phyloP scores from a whole-genome alignment of 768 basidiomycete genomes.

The Boletales sp. region DNA sequence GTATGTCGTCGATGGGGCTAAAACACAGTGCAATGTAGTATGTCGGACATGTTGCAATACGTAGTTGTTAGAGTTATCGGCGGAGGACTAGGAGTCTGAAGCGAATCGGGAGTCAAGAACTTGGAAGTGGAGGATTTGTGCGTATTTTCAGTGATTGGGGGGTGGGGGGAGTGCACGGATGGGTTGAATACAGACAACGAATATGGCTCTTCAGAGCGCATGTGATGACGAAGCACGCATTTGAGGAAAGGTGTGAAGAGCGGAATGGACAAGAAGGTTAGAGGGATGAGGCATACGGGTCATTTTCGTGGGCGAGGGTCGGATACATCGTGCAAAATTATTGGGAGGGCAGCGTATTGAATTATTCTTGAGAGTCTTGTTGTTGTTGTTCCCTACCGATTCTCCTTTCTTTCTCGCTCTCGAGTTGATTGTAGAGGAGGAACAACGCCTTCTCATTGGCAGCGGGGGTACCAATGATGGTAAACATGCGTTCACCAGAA shows the following conservation, averaged over 20 bases:
- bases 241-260: slow-evolving; percentile 11
- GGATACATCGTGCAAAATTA: slow-evolving; percentile 15
- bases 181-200: slow-evolving; percentile 21
- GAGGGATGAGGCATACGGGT: slow-evolving; percentile 25
- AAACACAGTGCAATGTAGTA: slow-evolving; percentile 33
- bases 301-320: slow-evolving; percentile 6
- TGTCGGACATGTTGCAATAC: slow-evolving; percentile 28
- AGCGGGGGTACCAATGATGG: slow-evolving; percentile 93
- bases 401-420: slow-evolving; percentile 93
- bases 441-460: slow-evolving; percentile 98
- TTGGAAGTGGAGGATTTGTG: slow-evolving; percentile 18
- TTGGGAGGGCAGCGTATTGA: background rate
- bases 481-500: slow-evolving; percentile 99
- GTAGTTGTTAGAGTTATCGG: slow-evolving; percentile 24
- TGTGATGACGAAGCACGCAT: slow-evolving; percentile 9
- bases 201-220: slow-evolving; percentile 16
- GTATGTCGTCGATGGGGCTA: slow-evolving; percentile 24
- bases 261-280: slow-evolving; percentile 26
- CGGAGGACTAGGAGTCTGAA: slow-evolving; percentile 12
- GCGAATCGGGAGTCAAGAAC: slow-evolving; percentile 27
- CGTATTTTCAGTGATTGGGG: slow-evolving; percentile 21
- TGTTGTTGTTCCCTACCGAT: slow-evolving; percentile 82
- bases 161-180: slow-evolving; percentile 15
- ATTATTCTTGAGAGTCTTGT: slow-evolving; percentile 59
- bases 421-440: slow-evolving; percentile 93